Percentiles rank a stretch among this genome's conserved stretches.
These are phyloP conservation scores for Cercospora nicotianae DNA, from an alignment of 2,329 filamentous ascomycete genomes.

Conservation along the genomic window DNA sequence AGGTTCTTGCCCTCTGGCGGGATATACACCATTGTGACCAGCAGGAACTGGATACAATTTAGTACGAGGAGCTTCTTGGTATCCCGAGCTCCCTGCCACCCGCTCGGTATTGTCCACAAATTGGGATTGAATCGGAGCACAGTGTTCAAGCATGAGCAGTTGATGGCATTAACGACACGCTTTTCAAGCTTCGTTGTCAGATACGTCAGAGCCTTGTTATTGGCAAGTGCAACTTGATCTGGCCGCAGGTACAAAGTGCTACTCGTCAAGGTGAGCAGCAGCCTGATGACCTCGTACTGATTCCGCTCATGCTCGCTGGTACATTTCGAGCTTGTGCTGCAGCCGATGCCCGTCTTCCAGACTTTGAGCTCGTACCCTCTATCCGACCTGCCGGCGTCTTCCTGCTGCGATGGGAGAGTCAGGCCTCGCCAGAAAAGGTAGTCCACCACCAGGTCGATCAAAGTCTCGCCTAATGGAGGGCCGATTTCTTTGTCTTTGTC, in stretches of 20 bases:
- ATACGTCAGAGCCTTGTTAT: conserved; percentile 82
- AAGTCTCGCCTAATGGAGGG: conserved; percentile 86
- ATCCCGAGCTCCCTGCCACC: conserved; percentile 79
- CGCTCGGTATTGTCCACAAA: conserved; percentile 86
- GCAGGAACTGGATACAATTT: conserved; percentile 86
- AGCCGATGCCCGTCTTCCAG: conserved; percentile 97
- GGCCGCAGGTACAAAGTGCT: conserved; percentile 92
- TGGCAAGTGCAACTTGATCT: conserved; percentile 73
- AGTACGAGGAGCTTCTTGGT: conserved; percentile 81
- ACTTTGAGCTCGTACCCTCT: conserved; percentile 81
- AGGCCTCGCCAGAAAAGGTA: conserved; percentile 90
- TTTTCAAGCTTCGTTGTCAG: conserved; percentile 86
- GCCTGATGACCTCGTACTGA: conserved; percentile 80
- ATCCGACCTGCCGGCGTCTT: conserved; percentile 30
- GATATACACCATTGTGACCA: conserved; percentile 54
- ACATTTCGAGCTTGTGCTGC: conserved; percentile 82
- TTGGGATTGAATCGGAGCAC: conserved; percentile 95
- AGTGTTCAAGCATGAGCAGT: conserved; percentile 93
- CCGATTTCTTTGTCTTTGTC: conserved; percentile 61
- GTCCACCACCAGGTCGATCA: conserved; percentile 86
- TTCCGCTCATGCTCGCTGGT: conserved; percentile 93
- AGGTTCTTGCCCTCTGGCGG: conserved; percentile 67
- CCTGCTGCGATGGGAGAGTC: conserved; percentile 64
- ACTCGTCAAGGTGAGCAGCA: conserved; percentile 82
- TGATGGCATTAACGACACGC: conserved; percentile 81